Evolutionary conservation across 2,329 filamentous ascomycete species (phyloP), one percentile per base, ranked within the genome.

Genomic region (Pestalotiopsis sp.): DNA sequence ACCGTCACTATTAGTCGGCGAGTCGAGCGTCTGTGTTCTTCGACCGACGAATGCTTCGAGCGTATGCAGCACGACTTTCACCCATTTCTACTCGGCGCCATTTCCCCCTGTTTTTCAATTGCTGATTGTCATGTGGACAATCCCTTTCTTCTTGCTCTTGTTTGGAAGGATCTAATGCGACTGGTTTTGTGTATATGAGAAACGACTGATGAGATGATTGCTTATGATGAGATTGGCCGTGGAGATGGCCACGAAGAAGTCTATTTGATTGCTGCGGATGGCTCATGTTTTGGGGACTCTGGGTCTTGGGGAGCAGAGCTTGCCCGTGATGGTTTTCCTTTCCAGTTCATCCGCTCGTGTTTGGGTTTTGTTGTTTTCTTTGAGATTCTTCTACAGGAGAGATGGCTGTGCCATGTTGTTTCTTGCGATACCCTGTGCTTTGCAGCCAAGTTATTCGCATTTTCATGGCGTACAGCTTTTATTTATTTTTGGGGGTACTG

Each of bases 391-490:
- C 75, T 76, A 73, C 70, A 73, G 71, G 70, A 75, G 73, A 72
- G 70, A 71, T 77, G 75, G 77, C 76, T 76, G 76, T 73, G 75
- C 75, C 77, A 77, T 75, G 71, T 71, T 75, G 36, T 36, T 20
- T 39, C 71, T 75, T 76, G 73, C 72, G 73, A 77, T 76, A 76
- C 74, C 75, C 74, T 71, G 73, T 75, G 74, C 76, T 78, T 75
- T 72, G 72, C 74, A 73, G 75, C 73, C 73, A 65, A 77, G 71
- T 70, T 72, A 72, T 73, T 77, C 73, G 73, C 75, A 76, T 77
- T 74, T 73, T 72, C 75, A 74, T 74, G 75, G 73, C 71, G 75
- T 76, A 72, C 75, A 76, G 77, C 73, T 75, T 78, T 74, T 74
- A 73, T 71, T 62, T 64, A 11, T 75, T 74, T 49, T 73, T 71